Base-by-base conservation (phyloP, 1,139 yeast genomes). In the Pichia inconspicua region DNA sequence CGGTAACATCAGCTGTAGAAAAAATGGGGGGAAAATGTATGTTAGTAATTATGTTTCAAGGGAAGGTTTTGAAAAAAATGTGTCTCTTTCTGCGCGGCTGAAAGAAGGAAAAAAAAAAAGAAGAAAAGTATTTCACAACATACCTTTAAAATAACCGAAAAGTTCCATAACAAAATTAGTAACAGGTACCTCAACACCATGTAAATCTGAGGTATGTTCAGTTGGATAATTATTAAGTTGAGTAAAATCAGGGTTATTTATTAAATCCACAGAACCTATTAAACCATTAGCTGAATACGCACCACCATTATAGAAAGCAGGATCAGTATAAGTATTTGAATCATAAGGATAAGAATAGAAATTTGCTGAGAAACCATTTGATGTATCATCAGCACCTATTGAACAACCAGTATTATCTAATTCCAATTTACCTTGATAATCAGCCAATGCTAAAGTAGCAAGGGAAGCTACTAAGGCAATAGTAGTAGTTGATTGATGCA, bases 81-180 rank as follows among this genome's bases (percentile, higher is more conserved):
- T 19, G 15, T 6, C 10, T 9, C 40, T 27, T n/a, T n/a, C n/a
- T 27, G 11, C 11, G 30, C 22, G 30, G 11, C 11, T 9, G 9
- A 27, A 9, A 11, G 35, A 15, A 11, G 35, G 12, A 27, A 15
- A 34, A 12, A 34, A 34, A 37, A 9, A 37, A 9, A 7, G 19
- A 17, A 56, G 12, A 9, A 8, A 25, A n/a, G 14, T 31, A 12
- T 15, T 17, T 11, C 37, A 25, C 31, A 12, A 52, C 53, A 35
- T 48, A 49, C 50, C 50, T 25, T 47, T 39, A 48, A 62, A 60
- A 41, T 63, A 64, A 45, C 66, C 66, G 17, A 58, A 51, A 11
- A 61, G 48, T 48, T 59, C 64, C 14, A 60, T 39, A 27, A 57
- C 53, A 43, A 61, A 56, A 45, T 60, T 55, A 4, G 59, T 44